A percentile compares a stretch with the other conserved stretches of the same genome.
Conservation (phyloP, 2,329 filamentous ascomycete species). For the Colletotrichum sp. region DNA sequence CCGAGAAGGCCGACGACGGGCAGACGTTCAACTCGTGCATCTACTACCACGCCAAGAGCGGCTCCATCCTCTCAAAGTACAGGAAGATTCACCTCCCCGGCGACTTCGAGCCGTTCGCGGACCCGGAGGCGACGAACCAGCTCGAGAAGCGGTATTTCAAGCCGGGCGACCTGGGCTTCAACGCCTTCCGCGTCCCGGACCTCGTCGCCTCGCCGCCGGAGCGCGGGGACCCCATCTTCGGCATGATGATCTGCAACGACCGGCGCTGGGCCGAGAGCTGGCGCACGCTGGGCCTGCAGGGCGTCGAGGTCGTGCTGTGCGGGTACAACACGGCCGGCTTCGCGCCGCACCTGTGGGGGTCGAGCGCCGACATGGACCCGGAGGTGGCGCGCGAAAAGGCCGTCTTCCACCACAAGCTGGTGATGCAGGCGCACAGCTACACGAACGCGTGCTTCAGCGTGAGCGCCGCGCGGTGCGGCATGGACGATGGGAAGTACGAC, state of each 20-base stretch:
- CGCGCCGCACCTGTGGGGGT: conserved; percentile 45
- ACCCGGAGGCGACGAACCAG: conserved; percentile 55
- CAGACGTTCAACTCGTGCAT: conserved; percentile 52
- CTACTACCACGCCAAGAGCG: conserved; percentile 52
- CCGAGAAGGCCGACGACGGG: conserved; percentile 47
- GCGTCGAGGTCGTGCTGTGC: conserved; percentile 34
- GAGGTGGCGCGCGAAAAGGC: conserved; percentile 44
- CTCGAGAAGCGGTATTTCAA: conserved; percentile 62
- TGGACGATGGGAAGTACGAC: conserved; percentile 43
- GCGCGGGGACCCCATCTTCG: conserved; percentile 56
- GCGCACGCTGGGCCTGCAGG: conserved; percentile 53
- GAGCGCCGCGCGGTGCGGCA: conserved; percentile 52
- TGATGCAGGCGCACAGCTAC: conserved; percentile 57
- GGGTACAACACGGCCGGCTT: conserved; percentile 58
- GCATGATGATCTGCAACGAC: conserved; percentile 63
- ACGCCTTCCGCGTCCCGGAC: conserved; percentile 55
- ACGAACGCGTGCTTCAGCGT: conserved; percentile 58
- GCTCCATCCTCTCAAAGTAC: conserved; percentile 53
- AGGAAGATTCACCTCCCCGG: conserved; percentile 62
- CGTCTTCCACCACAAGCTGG: conserved; percentile 56
- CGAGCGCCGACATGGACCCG: conserved; percentile 35
- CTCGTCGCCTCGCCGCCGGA: conserved; percentile 43
- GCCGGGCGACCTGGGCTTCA: conserved; percentile 57
- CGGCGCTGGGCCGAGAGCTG: conserved; percentile 59
- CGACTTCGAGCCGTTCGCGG: conserved; percentile 53